These are phyloP conservation scores for Biscogniauxia mediterranea DNA, from an alignment of 2,329 filamentous ascomycete species.

Conservation along the genomic window DNA sequence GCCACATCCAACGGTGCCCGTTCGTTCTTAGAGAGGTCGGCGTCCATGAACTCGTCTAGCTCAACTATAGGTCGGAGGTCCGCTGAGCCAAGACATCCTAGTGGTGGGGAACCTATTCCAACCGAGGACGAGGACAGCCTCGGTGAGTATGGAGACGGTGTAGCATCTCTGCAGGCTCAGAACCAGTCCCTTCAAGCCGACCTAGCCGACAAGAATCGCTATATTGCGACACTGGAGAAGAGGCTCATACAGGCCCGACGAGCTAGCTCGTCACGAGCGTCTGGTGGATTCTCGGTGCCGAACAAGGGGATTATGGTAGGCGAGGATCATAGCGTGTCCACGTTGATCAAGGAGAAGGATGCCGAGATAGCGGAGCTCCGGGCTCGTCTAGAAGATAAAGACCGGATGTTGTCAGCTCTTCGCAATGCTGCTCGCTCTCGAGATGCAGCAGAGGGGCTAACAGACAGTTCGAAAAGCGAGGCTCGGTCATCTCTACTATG, in stretches of 20 bases:
- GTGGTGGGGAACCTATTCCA: slow-evolving; percentile 37
- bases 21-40: slow-evolving; percentile 59
- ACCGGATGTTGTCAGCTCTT: slow-evolving; percentile 85
- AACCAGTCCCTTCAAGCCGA: slow-evolving; percentile 93
- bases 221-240: slow-evolving; percentile 92
- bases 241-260: slow-evolving; percentile 85
- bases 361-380: slow-evolving; percentile 89
- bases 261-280: slow-evolving; percentile 85
- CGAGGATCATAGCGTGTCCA: slow-evolving; percentile 73
- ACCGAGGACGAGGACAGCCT: slow-evolving; percentile 67
- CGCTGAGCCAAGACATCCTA: slow-evolving; percentile 45
- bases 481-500: slow-evolving; percentile 31
- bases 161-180: slow-evolving; percentile 77
- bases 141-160: slow-evolving; percentile 84
- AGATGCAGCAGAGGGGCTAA: slow-evolving; percentile 66
- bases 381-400: slow-evolving; percentile 87
- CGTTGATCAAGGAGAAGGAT: slow-evolving; percentile 82
- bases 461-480: slow-evolving; percentile 36
- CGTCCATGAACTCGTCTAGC: slow-evolving; percentile 64
- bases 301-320: slow-evolving; percentile 67
- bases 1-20: slow-evolving; percentile 57
- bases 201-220: slow-evolving; percentile 92
- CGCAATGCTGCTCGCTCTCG: slow-evolving; percentile 82
- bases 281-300: slow-evolving; percentile 63
- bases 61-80: slow-evolving; percentile 59